phyloP scores from a whole-genome alignment of 441 rosid species.

The Jatropha podagrica region DNA sequence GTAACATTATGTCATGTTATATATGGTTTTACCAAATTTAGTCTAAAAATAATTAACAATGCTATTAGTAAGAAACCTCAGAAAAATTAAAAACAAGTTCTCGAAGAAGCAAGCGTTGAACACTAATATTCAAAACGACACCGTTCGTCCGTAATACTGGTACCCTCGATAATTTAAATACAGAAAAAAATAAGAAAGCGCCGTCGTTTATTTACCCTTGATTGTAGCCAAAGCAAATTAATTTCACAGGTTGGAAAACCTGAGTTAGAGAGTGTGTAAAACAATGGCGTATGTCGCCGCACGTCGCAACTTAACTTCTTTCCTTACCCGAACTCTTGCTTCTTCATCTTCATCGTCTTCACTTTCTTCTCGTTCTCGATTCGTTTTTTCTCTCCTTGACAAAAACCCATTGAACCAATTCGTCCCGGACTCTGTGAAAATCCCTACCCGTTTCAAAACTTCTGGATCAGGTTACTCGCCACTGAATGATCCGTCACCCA shows the following conservation, averaged over 20 bases:
- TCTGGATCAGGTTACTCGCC: conserved; percentile 84
- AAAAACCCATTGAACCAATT: conserved; percentile 28
- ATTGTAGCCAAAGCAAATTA: background rate
- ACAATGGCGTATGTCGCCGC: conserved; percentile 57
- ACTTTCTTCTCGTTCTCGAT: conserved; percentile 47
- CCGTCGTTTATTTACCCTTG: background rate
- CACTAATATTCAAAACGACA: too few species aligned
- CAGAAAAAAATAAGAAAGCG: background rate
- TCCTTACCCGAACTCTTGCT: conserved; percentile 36
- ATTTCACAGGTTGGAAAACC: background rate
- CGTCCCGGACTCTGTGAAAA: conserved; percentile 33
- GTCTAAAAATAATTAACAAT: too few species aligned
- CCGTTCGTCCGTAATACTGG: too few species aligned
- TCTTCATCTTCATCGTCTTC: conserved; percentile 35
- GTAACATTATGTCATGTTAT: too few species aligned
- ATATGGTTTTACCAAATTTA: too few species aligned
- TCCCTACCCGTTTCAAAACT: conserved; percentile 52
- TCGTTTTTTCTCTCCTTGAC: conserved; percentile 38
- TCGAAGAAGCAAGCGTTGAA: too few species aligned
- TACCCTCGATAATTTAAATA: too few species aligned
- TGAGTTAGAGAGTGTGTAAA: background rate
- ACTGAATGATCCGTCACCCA: conserved; percentile 86
- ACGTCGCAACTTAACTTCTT: conserved; percentile 53
- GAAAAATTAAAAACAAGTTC: too few species aligned
- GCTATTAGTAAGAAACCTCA: too few species aligned